Evolutionary conservation across 306 rosid species (phyloP).

Genomic region (Prunus mira): DNA sequence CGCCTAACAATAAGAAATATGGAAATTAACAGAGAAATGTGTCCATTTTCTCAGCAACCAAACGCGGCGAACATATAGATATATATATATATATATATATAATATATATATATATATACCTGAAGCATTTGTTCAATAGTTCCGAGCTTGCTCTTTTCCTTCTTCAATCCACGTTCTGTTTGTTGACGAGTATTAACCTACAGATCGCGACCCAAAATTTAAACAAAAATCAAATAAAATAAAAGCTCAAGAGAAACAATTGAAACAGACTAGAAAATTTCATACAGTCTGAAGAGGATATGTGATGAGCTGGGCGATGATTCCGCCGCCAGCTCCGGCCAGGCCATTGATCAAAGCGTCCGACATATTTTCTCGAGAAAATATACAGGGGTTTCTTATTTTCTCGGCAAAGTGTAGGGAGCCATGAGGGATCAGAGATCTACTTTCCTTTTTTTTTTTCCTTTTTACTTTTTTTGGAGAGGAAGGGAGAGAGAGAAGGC

Average conservation of each 20-base stretch:
- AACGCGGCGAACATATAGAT: not conserved
- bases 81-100: too few relatives aligned
- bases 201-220: conserved; percentile 26
- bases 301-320: conserved; percentile 95
- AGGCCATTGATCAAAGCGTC: conserved; percentile 96
- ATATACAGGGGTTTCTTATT: not conserved
- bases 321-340: conserved; percentile 98
- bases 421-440: conserved; percentile 14
- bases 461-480: not conserved
- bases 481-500: not conserved
- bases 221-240: not conserved
- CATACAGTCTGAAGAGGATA: conserved; percentile 94
- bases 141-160: conserved; percentile 50
- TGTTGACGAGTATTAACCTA: conserved; percentile 96
- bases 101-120: conserved; percentile 33
- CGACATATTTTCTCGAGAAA: conserved; percentile 55
- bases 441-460: not conserved
- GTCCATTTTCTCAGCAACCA: conserved; percentile 9
- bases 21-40: not conserved
- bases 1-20: not conserved
- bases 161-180: conserved; percentile 81
- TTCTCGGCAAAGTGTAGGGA: conserved; percentile 6
- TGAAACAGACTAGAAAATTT: not conserved
- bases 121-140: conserved; percentile 62
- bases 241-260: not conserved